These are phyloP conservation scores for Haematococcus lacustris DNA, from an alignment of 139 green algal species.

Conservation along the genomic window DNA sequence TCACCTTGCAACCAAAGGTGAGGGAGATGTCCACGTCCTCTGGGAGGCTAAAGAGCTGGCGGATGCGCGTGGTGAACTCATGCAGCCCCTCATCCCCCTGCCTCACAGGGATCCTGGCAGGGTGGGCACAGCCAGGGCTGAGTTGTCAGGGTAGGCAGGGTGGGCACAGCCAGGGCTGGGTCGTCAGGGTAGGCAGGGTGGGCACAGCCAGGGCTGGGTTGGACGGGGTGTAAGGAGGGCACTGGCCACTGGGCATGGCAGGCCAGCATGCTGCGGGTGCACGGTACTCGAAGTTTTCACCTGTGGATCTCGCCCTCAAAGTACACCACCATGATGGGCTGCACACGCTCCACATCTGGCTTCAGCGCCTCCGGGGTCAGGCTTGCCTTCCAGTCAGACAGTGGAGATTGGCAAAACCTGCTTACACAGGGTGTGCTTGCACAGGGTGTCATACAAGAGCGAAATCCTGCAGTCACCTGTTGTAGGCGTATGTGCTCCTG, in stretches of 20 bases:
- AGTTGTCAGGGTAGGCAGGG: no score
- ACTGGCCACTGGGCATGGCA: no score
- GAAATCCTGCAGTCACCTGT: background rate
- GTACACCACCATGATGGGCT: slow-evolving; percentile 64
- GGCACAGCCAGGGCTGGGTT: no score
- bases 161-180: no score
- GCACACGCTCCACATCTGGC: slow-evolving; percentile 44
- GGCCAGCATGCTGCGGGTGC: no score
- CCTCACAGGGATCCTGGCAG: slow-evolving; percentile 50
- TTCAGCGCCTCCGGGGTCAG: slow-evolving; percentile 47
- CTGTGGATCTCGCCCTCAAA: slow-evolving; percentile 56
- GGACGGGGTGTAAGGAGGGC: no score
- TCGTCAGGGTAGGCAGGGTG: no score
- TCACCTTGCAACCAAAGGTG: slow-evolving; percentile 60
- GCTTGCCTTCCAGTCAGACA: slow-evolving; percentile 47
- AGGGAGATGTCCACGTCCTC: slow-evolving; percentile 58
- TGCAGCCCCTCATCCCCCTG: slow-evolving; percentile 39
- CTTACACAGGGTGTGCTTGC: background rate
- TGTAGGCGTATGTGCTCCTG: background rate
- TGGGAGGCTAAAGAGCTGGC: slow-evolving; percentile 37
- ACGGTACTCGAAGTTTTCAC: no score
- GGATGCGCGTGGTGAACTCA: slow-evolving; percentile 50
- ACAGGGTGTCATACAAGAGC: background rate
- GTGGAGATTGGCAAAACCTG: slow-evolving; percentile 47
- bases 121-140: no score